Percentiles rank a stretch among this genome's conserved stretches.
Evolutionary conservation across 768 basidiomycete genomes (phyloP).

Genomic region (Pulveroboletus sp.): DNA sequence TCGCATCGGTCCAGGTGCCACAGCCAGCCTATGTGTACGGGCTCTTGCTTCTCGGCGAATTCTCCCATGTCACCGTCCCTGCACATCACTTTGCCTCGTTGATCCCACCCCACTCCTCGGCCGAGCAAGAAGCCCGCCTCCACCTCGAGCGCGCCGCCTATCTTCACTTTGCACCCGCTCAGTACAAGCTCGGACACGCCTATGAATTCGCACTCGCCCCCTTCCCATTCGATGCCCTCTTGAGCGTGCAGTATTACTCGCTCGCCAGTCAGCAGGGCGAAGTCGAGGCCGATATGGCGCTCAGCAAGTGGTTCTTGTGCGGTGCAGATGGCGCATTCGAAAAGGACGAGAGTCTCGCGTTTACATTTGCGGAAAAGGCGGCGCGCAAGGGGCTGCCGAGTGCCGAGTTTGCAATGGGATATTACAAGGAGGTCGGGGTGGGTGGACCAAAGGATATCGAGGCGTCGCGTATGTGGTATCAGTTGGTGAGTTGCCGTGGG

Average conservation of each 20-base stretch:
- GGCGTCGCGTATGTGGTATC: slow-evolving; percentile 77
- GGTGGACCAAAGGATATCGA: slow-evolving; percentile 65
- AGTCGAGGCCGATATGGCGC: slow-evolving; percentile 93
- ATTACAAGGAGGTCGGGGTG: slow-evolving; percentile 91
- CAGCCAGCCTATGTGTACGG: slow-evolving; percentile 89
- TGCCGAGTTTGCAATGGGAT: slow-evolving; percentile 95
- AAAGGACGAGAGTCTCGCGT: slow-evolving; percentile 83
- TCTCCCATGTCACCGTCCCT: slow-evolving; percentile 60
- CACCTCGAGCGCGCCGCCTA: slow-evolving; percentile 85
- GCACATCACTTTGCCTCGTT: slow-evolving; percentile 50
- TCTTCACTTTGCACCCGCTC: slow-evolving; percentile 79
- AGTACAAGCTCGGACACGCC: slow-evolving; percentile 90
- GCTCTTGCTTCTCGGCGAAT: slow-evolving; percentile 83
- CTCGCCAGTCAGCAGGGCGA: slow-evolving; percentile 84
- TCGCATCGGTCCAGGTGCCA: slow-evolving; percentile 71
- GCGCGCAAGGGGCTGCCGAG: slow-evolving; percentile 69
- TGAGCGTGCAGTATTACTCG: slow-evolving; percentile 88
- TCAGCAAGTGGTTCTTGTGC: slow-evolving; percentile 96
- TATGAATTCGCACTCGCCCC: slow-evolving; percentile 89
- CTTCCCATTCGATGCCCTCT: slow-evolving; percentile 82
- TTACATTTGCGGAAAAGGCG: slow-evolving; percentile 88
- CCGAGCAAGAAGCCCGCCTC: slow-evolving; percentile 61
- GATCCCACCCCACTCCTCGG: slow-evolving; percentile 48
- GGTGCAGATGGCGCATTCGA: slow-evolving; percentile 76
- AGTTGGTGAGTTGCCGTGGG: slow-evolving; percentile 38